Percentiles rank a stretch among this genome's conserved stretches.
Conservation (phyloP, 169 alveolate genomes). For the Plasmodium cynomolgi region DNA sequence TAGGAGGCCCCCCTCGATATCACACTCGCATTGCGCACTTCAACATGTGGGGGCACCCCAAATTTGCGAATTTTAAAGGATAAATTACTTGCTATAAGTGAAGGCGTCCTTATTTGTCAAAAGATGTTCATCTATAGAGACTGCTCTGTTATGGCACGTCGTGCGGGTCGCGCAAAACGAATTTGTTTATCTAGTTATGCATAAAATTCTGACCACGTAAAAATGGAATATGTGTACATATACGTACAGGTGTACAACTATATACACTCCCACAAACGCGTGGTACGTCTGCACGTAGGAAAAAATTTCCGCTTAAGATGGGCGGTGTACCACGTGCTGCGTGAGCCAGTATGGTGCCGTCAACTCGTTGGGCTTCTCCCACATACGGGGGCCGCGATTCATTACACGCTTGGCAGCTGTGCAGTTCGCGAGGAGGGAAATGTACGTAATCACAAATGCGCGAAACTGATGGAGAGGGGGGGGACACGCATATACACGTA, state of each 20-base stretch:
- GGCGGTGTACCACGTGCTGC: background rate
- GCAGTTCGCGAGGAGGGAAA: background rate
- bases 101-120: background rate
- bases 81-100: constrained; percentile 39
- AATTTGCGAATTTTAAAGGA: background rate
- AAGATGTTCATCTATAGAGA: constrained; percentile 8
- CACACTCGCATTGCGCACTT: background rate
- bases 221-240: background rate
- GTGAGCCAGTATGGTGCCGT: background rate
- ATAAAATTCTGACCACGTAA: background rate
- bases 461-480: background rate
- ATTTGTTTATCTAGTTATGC: background rate
- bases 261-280: background rate
- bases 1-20: background rate
- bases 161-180: background rate
- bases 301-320: background rate
- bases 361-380: background rate
- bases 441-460: background rate
- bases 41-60: background rate
- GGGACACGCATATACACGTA: background rate
- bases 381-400: background rate
- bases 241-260: background rate
- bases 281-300: background rate
- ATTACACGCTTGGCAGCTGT: background rate
- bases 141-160: background rate